Evolutionary conservation across 257 asterid genomes (phyloP).

Genomic region (Orobanche coerulescens): DNA sequence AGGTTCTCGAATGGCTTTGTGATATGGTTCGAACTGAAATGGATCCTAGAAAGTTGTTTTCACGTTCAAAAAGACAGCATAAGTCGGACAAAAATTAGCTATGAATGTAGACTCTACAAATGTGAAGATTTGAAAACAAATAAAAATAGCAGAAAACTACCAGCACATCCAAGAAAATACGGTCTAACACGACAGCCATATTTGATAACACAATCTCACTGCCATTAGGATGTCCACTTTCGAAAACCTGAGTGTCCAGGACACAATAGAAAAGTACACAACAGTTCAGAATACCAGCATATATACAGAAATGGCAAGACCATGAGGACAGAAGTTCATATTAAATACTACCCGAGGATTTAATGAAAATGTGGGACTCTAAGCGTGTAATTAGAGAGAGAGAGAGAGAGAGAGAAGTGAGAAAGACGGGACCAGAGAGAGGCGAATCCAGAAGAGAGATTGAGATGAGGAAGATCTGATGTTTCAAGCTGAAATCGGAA

Average conservation of each 20-base stretch:
- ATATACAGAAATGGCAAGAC: background rate
- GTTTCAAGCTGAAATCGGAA: too few relatives aligned
- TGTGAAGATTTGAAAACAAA: background rate
- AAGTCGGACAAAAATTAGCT: background rate
- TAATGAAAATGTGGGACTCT: background rate
- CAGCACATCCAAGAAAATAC: conserved; percentile 60
- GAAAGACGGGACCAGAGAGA: too few relatives aligned
- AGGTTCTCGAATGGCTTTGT: conserved; percentile 71
- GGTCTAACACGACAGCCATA: conserved; percentile 62
- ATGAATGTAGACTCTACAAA: background rate
- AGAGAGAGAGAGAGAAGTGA: too few relatives aligned
- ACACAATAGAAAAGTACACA: conserved; percentile 8
- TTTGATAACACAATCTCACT: conserved; percentile 49
- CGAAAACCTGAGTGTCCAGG: conserved; percentile 38
- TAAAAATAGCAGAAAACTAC: conserved; percentile 30
- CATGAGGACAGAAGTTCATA: background rate
- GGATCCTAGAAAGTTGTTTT: conserved; percentile 45
- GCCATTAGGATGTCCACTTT: conserved; percentile 57
- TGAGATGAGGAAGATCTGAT: too few relatives aligned
- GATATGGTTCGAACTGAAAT: conserved; percentile 51
- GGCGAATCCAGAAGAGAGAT: too few relatives aligned
- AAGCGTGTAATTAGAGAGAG: conserved; percentile 9
- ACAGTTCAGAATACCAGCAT: conserved; percentile 5
- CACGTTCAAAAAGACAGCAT: conserved; percentile 11
- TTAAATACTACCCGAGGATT: background rate